These are phyloP conservation scores for Penicillium dipodomyicola DNA, from an alignment of 495 filamentous ascomycete genomes.

Conservation along the genomic window DNA sequence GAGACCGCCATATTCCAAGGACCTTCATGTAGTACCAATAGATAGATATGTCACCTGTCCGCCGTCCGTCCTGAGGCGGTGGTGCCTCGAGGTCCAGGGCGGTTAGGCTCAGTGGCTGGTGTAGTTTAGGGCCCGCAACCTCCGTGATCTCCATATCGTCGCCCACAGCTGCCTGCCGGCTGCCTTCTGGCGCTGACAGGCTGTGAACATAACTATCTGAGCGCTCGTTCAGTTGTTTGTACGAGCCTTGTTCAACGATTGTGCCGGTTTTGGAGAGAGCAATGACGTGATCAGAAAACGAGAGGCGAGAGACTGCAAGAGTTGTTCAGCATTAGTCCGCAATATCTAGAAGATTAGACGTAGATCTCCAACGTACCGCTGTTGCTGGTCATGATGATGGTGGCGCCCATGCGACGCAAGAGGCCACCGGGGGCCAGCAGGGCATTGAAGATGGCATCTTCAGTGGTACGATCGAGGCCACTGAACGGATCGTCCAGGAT, in stretches of 20 bases:
- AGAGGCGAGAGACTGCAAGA: conserved; percentile 14
- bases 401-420: conserved; percentile 30
- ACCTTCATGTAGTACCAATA: conserved; percentile 13
- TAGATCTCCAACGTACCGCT: too few species aligned
- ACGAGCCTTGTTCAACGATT: conserved; percentile 16
- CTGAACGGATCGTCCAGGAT: conserved; percentile 53
- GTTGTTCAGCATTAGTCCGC: too few species aligned
- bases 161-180: background rate
- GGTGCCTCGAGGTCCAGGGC: conserved; percentile 1
- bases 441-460: conserved; percentile 35
- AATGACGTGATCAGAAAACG: conserved; percentile 18
- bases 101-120: conserved; percentile 1
- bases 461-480: conserved; percentile 50
- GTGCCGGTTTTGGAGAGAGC: conserved; percentile 15
- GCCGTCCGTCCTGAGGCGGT: conserved; percentile 3
- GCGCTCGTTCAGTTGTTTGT: conserved; percentile 5
- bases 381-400: conserved; percentile 11
- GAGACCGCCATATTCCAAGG: conserved; percentile 1
- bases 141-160: conserved; percentile 10
- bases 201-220: conserved; percentile 7
- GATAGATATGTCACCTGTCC: conserved; percentile 9
- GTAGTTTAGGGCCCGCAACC: background rate
- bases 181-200: conserved; percentile 3
- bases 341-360: too few species aligned
- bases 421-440: conserved; percentile 42